Evolutionary conservation across 2,329 filamentous ascomycete genomes (phyloP).

Genomic region (Periconia sp.): DNA sequence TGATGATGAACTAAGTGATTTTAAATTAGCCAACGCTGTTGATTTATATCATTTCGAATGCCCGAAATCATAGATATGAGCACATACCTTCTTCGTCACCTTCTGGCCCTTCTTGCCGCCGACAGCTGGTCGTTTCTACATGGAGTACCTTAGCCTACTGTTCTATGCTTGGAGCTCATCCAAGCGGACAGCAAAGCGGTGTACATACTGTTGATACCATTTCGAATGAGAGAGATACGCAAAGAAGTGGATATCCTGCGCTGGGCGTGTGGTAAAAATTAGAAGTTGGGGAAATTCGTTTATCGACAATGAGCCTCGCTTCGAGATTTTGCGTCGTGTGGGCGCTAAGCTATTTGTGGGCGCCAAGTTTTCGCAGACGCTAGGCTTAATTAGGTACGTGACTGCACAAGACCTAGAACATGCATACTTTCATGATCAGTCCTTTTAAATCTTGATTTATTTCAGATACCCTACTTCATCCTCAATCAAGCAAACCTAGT

Average conservation of each 20-base stretch:
- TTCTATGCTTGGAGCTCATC: constrained; percentile 52
- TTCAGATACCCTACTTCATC: too few relatives aligned
- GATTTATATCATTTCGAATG: too few relatives aligned
- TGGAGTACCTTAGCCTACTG: constrained; percentile 93
- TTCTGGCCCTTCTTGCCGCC: constrained; percentile 65
- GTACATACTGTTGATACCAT: constrained; percentile 95
- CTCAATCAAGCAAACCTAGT: too few relatives aligned
- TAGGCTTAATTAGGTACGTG: too few relatives aligned
- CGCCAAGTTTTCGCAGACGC: constrained; percentile 22
- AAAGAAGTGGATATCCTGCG: constrained; percentile 95
- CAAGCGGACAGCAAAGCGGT: constrained; percentile 92
- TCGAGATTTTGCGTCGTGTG: constrained; percentile 25
- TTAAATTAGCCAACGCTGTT: too few relatives aligned
- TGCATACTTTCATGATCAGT: too few relatives aligned
- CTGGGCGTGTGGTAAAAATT: constrained; percentile 39
- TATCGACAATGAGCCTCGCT: constrained; percentile 4
- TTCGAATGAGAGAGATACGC: constrained; percentile 66
- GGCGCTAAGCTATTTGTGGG: constrained; percentile 16
- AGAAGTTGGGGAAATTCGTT: constrained; percentile 8
- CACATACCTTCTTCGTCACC: constrained; percentile 81
- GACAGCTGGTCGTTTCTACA: constrained; percentile 63
- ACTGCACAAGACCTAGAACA: too few relatives aligned
- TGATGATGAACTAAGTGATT: constrained; percentile 97
- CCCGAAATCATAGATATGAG: too few relatives aligned
- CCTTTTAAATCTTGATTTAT: too few relatives aligned